Evolutionary conservation across 352 stramenopile species (phyloP).

Genomic region (Pythium grandisporangium): DNA sequence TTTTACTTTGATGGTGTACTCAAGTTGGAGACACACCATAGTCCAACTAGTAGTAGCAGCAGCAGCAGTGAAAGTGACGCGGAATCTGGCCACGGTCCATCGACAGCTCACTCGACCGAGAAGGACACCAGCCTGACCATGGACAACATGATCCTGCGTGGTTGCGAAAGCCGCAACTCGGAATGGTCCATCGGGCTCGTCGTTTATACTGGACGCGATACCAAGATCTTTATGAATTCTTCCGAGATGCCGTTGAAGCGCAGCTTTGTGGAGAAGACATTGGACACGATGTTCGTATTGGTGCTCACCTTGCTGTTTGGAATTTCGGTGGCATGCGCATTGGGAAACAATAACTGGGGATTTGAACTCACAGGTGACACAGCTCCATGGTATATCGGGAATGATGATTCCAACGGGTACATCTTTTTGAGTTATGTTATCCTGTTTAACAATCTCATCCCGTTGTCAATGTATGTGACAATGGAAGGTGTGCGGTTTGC

Average conservation of each 20-base stretch:
- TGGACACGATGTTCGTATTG: conserved; percentile 85
- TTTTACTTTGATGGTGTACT: conserved; percentile 82
- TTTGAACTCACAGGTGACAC: conserved; percentile 33
- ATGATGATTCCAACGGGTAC: conserved; percentile 55
- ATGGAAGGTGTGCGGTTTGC: conserved; percentile 87
- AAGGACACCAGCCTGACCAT: conserved; percentile 67
- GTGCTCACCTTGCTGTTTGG: conserved; percentile 80
- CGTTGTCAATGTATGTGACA: conserved; percentile 85
- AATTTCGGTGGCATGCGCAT: conserved; percentile 76
- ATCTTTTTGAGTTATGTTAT: conserved; percentile 89
- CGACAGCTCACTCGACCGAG: conserved; percentile 7
- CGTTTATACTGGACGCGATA: conserved; percentile 78
- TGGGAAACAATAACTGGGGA: conserved; percentile 82
- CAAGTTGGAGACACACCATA: conserved; percentile 21
- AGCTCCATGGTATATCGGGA: conserved; percentile 61
- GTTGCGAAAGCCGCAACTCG: conserved; percentile 76
- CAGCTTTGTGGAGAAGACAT: conserved; percentile 80
- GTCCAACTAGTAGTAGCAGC: too few species aligned
- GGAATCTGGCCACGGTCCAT: neutral
- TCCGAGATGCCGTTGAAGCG: conserved; percentile 71
- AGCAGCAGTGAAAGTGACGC: conserved; percentile 6
- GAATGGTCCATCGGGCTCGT: conserved; percentile 82
- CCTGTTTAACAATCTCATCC: conserved; percentile 86
- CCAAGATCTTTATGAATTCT: conserved; percentile 84
- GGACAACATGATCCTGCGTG: conserved; percentile 82